Percentiles rank a stretch among this genome's conserved stretches.
These are phyloP conservation scores for Perkinsus marinus DNA, from an alignment of 169 alveolate species.

Conservation along the genomic window DNA sequence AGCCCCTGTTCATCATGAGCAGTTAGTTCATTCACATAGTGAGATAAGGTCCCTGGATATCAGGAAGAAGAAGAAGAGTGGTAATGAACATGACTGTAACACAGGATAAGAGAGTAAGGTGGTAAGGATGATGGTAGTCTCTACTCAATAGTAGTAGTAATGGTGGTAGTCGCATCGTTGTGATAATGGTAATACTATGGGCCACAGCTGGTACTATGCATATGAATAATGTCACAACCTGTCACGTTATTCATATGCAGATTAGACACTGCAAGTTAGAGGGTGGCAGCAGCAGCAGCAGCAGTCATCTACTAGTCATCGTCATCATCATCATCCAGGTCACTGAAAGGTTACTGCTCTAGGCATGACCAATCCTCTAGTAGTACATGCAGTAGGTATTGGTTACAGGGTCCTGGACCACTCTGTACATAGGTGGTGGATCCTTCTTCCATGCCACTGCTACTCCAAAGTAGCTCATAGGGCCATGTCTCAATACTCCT, in stretches of 20 bases:
- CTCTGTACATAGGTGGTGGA: background rate
- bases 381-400: background rate
- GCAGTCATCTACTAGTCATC: background rate
- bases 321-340: background rate
- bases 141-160: no score
- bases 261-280: background rate
- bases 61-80: no score
- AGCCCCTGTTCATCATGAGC: no score
- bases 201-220: background rate
- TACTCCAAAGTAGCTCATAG: background rate
- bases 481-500: background rate
- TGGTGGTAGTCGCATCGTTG: background rate
- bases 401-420: background rate
- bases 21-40: no score
- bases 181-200: background rate
- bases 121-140: no score
- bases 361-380: background rate
- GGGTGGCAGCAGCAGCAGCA: background rate
- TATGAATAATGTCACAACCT: no score
- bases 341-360: background rate
- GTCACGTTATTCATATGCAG: no score
- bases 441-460: background rate
- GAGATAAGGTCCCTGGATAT: no score
- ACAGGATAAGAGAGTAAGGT: no score
- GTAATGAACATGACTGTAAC: no score